Conservation (phyloP, 2,329 filamentous ascomycete species). For the Cercospora nicotianae region DNA sequence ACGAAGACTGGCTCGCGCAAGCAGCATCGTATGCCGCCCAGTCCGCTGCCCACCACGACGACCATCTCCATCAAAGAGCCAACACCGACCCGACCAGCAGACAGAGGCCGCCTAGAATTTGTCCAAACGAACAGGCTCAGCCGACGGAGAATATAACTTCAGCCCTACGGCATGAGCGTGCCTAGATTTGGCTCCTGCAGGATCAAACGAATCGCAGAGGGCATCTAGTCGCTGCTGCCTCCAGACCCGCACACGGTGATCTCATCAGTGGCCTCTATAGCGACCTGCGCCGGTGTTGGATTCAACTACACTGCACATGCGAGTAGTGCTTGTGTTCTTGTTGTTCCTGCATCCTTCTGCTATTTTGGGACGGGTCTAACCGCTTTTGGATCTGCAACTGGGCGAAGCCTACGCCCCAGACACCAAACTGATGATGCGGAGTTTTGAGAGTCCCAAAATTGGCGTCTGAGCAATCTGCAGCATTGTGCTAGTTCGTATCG, state of each 20-base stretch:
- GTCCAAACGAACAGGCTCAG: neutral
- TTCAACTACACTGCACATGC: neutral
- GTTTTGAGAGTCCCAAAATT: neutral
- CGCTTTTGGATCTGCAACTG: neutral
- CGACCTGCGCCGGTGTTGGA: neutral
- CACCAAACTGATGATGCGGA: neutral
- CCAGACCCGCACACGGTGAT: neutral
- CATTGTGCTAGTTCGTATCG: constrained; percentile 6
- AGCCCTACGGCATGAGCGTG: neutral
- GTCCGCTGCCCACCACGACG: neutral
- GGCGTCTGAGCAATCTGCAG: constrained; percentile 7
- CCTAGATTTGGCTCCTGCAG: constrained; percentile 1
- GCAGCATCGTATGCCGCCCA: neutral
- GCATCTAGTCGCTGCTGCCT: neutral
- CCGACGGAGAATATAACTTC: constrained; percentile 2
- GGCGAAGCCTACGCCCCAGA: constrained; percentile 7
- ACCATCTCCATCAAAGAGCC: neutral
- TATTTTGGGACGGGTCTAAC: neutral
- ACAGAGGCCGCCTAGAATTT: neutral
- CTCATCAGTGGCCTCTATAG: neutral
- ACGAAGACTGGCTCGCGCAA: neutral
- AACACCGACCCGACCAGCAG: neutral
- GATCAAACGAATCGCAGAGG: neutral
- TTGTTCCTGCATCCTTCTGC: constrained; percentile 13
- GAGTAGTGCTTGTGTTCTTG: neutral